A percentile compares a stretch with the other conserved stretches of the same genome.
Conservation (phyloP, 768 basidiomycete genomes). For the Leccinum broughii region DNA sequence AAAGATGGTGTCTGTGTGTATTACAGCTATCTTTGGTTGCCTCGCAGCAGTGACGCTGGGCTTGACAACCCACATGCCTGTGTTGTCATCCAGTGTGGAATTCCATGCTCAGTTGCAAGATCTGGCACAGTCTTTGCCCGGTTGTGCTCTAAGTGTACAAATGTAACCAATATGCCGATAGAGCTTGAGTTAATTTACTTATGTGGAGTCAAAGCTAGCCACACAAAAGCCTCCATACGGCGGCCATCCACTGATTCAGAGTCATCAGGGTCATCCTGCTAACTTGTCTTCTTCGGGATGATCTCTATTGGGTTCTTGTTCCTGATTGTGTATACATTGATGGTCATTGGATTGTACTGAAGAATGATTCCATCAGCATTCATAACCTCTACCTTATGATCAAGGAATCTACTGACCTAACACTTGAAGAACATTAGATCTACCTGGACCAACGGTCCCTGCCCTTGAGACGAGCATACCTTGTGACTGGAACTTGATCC, state of each 20-base stretch:
- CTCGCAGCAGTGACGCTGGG: background rate
- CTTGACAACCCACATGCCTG: background rate
- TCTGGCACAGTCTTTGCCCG: background rate
- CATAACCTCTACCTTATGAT: background rate
- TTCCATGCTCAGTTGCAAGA: background rate
- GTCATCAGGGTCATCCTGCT: background rate
- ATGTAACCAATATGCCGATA: background rate
- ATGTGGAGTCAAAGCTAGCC: background rate
- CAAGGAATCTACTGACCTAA: background rate
- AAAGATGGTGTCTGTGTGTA: background rate
- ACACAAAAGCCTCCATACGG: background rate
- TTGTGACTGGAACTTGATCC: background rate
- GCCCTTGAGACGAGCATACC: background rate
- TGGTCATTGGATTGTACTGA: background rate
- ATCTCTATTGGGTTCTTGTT: background rate
- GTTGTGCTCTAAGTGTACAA: background rate
- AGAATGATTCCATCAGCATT: background rate
- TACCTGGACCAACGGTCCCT: background rate
- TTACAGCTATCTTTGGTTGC: background rate
- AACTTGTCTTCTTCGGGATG: background rate
- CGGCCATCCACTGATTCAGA: background rate
- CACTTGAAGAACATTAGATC: background rate
- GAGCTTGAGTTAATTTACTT: background rate
- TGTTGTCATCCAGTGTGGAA: background rate
- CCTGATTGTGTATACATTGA: background rate